Conservation (phyloP, 1,284 basidiomycete genomes). For the Sphagnurus paluster region DNA sequence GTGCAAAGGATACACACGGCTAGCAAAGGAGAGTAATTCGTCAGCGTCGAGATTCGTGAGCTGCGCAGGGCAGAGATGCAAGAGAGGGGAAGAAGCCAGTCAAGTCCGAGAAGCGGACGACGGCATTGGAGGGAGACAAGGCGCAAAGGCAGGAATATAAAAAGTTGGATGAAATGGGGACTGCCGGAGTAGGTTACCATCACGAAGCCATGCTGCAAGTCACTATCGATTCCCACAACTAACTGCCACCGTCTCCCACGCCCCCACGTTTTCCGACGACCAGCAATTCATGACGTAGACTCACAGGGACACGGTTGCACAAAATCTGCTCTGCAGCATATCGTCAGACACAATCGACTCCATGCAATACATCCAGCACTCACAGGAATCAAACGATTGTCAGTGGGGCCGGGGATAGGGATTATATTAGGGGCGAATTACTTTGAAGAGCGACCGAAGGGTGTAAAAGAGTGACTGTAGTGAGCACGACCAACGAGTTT, state of each 20-base stretch:
- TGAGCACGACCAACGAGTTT: slow-evolving; percentile 35
- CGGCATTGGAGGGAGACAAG: slow-evolving; percentile 39
- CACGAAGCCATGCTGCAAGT: slow-evolving; percentile 15
- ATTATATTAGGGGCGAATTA: slow-evolving; percentile 28
- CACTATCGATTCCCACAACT: slow-evolving; percentile 19
- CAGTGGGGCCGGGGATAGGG: slow-evolving; percentile 13
- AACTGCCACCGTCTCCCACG: slow-evolving; percentile 37
- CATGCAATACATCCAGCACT: no score
- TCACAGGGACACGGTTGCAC: slow-evolving; percentile 1
- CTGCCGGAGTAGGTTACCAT: slow-evolving; percentile 24
- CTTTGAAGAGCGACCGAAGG: slow-evolving; percentile 26
- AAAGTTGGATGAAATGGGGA: slow-evolving; percentile 25
- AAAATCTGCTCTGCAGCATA: background rate
- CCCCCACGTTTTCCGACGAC: slow-evolving; percentile 60
- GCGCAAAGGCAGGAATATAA: slow-evolving; percentile 34
- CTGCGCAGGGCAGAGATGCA: slow-evolving; percentile 20
- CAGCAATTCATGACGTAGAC: slow-evolving; percentile 30
- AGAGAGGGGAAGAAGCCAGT: slow-evolving; percentile 17
- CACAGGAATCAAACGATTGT: slow-evolving; percentile 20
- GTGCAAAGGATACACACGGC: slow-evolving; percentile 30
- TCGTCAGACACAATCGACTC: background rate
- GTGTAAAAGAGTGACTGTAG: slow-evolving; percentile 56
- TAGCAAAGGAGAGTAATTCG: slow-evolving; percentile 42
- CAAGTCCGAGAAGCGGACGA: slow-evolving; percentile 35
- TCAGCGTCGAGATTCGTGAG: slow-evolving; percentile 58